Percentiles rank a stretch among this genome's conserved stretches.
phyloP scores from a whole-genome alignment of 2,329 filamentous ascomycete species.

The Dactylellina cionopaga region DNA sequence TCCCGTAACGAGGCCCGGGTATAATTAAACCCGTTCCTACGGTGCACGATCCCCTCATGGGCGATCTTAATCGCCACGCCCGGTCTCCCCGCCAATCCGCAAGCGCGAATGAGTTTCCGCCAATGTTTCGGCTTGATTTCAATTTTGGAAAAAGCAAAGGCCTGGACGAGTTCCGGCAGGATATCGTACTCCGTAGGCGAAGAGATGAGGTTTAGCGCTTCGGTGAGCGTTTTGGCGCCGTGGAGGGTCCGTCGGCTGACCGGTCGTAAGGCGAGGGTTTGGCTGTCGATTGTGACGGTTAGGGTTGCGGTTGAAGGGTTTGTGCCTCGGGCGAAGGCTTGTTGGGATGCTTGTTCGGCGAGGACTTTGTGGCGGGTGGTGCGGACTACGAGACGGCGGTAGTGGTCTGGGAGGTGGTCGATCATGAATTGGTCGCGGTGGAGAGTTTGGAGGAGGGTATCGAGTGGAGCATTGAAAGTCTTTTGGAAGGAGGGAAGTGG shows the following conservation, averaged over 20 bases:
- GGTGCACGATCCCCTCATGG: slow-evolving; percentile 34
- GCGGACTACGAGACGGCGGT: slow-evolving; percentile 68
- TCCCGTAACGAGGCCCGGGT: slow-evolving; percentile 25
- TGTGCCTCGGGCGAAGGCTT: slow-evolving; percentile 43
- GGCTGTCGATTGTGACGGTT: slow-evolving; percentile 36
- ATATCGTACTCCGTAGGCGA: slow-evolving; percentile 43
- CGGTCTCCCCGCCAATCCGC: slow-evolving; percentile 18
- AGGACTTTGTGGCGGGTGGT: slow-evolving; percentile 61
- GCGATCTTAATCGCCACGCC: slow-evolving; percentile 39
- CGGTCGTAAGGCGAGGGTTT: slow-evolving; percentile 29
- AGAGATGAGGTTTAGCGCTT: slow-evolving; percentile 67
- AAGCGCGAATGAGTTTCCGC: slow-evolving; percentile 31
- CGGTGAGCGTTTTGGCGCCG: slow-evolving; percentile 62
- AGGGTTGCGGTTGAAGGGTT: slow-evolving; percentile 40
- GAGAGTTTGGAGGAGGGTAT: slow-evolving; percentile 66
- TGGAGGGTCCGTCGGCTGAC: slow-evolving; percentile 6
- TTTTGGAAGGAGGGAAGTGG: slow-evolving; percentile 63
- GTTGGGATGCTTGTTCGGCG: slow-evolving; percentile 49
- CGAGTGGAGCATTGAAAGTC: slow-evolving; percentile 67
- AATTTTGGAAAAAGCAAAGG: slow-evolving; percentile 29
- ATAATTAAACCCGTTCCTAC: slow-evolving; percentile 36
- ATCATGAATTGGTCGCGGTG: slow-evolving; percentile 72
- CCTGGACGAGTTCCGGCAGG: slow-evolving; percentile 24
- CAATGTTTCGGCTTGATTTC: slow-evolving; percentile 25
- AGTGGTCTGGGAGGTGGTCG: slow-evolving; percentile 67